These are phyloP conservation scores for Emiliania huxleyi DNA, from an alignment of 78 protist genomes.

Conservation along the genomic window DNA sequence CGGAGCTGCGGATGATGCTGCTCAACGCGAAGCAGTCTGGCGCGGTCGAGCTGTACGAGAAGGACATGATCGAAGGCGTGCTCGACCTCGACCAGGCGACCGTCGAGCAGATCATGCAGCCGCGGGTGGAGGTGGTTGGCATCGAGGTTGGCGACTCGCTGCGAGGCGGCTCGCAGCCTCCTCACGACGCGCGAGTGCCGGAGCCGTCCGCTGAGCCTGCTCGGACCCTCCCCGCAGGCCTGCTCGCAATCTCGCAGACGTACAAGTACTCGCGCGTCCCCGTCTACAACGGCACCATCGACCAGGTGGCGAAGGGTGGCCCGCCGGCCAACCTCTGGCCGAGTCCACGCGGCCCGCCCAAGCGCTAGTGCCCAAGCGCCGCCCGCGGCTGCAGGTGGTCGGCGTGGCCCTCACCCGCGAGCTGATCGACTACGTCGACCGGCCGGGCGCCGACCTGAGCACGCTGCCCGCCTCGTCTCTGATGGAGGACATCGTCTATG, in stretches of 20 bases:
- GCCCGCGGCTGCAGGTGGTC: too few species aligned
- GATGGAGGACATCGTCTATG: background rate
- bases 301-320: background rate
- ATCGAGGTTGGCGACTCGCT: background rate
- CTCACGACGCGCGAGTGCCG: too few species aligned
- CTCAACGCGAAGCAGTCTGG: background rate
- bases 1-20: background rate
- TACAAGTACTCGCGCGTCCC: background rate
- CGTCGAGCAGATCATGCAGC: background rate
- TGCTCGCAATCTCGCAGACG: background rate
- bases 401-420: background rate
- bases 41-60: background rate
- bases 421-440: background rate
- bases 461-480: background rate
- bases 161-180: too few species aligned
- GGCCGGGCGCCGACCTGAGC: background rate
- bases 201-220: too few species aligned
- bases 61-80: constrained; percentile 24
- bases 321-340: too few species aligned
- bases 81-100: background rate
- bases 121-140: background rate
- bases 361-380: too few species aligned
- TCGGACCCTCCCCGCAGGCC: too few species aligned
- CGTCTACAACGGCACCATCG: background rate
- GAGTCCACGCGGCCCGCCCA: too few species aligned